A percentile compares a stretch with the other conserved stretches of the same genome.
Conservation (phyloP, 2,329 filamentous ascomycete genomes). For the Claviceps africana region DNA sequence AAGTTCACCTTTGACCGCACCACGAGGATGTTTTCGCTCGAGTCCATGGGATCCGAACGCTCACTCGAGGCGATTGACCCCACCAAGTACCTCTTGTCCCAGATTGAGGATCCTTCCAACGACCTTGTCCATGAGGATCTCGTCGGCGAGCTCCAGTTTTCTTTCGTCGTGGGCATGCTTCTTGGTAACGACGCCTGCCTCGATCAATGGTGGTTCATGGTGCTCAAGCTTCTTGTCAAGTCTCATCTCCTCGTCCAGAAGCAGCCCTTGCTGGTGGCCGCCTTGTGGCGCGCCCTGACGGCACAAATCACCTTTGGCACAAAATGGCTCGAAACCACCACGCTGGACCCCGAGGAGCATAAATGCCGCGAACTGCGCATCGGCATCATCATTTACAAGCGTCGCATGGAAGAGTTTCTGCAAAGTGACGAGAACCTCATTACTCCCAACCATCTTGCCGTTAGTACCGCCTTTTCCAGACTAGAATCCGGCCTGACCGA, state of each 20-base stretch:
- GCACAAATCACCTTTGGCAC: constrained; percentile 42
- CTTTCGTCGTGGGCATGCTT: constrained; percentile 42
- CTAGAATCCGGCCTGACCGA: constrained; percentile 21
- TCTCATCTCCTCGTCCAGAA: constrained; percentile 30
- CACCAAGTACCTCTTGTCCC: constrained; percentile 29
- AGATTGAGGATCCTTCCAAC: constrained; percentile 19
- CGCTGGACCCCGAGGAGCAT: constrained; percentile 22
- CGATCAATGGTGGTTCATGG: constrained; percentile 47
- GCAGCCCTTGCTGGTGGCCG: constrained; percentile 29
- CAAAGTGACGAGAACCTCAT: constrained; percentile 17
- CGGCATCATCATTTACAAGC: constrained; percentile 40
- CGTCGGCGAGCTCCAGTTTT: constrained; percentile 46
- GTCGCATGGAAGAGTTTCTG: constrained; percentile 34
- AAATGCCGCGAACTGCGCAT: constrained; percentile 26
- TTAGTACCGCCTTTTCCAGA: constrained; percentile 31
- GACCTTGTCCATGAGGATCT: constrained; percentile 27
- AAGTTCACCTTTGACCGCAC: constrained; percentile 33
- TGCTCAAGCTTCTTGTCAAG: constrained; percentile 36
- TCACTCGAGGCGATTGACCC: constrained; percentile 34
- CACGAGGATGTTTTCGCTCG: constrained; percentile 27
- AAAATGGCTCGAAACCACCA: constrained; percentile 31
- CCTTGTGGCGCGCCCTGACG: constrained; percentile 36
- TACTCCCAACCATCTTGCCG: constrained; percentile 27
- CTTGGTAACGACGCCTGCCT: constrained; percentile 45
- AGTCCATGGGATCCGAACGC: constrained; percentile 22